These are phyloP conservation scores for Cylindrotheca closterium DNA, from an alignment of 108 stramenopile genomes.

Conservation along the genomic window DNA sequence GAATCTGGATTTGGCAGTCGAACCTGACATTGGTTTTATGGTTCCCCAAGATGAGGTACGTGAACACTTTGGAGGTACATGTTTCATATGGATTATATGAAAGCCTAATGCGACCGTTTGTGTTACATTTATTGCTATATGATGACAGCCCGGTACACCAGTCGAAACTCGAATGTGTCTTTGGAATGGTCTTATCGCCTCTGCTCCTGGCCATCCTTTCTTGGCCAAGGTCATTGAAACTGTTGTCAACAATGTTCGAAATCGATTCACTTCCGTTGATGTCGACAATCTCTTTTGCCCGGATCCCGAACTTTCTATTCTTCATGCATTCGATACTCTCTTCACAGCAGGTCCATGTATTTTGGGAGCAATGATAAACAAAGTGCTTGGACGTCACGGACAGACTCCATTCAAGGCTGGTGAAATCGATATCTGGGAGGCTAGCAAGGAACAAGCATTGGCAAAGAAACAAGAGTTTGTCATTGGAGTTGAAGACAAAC, in stretches of 20 bases:
- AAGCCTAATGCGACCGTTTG: no score
- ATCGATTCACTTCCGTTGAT: conserved; percentile 81
- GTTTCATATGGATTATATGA: no score
- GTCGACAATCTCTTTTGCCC: conserved; percentile 72
- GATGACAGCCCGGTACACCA: conserved; percentile 53
- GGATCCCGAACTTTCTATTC: conserved; percentile 60
- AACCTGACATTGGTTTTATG: conserved; percentile 78
- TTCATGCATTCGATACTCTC: conserved; percentile 74
- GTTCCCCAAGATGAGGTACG: conserved; percentile 60
- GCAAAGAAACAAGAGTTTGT: conserved; percentile 38
- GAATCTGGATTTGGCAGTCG: conserved; percentile 72
- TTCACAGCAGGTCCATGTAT: conserved; percentile 84
- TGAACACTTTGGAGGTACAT: conserved; percentile 9
- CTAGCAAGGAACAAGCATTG: conserved; percentile 24
- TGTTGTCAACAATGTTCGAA: conserved; percentile 84
- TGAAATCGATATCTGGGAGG: conserved; percentile 59
- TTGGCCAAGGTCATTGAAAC: conserved; percentile 75
- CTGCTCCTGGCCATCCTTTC: conserved; percentile 83
- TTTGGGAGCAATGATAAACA: conserved; percentile 70
- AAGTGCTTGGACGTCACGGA: conserved; percentile 68
- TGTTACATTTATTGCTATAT: no score
- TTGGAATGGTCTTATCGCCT: conserved; percentile 89
- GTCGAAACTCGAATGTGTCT: conserved; percentile 70
- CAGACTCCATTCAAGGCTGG: conserved; percentile 72
- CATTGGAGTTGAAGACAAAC: conserved; percentile 25